Percentiles rank a stretch among this genome's conserved stretches.
Evolutionary conservation across 768 basidiomycete species (phyloP).

Genomic region (Cystofilobasidium bisporidii): DNA sequence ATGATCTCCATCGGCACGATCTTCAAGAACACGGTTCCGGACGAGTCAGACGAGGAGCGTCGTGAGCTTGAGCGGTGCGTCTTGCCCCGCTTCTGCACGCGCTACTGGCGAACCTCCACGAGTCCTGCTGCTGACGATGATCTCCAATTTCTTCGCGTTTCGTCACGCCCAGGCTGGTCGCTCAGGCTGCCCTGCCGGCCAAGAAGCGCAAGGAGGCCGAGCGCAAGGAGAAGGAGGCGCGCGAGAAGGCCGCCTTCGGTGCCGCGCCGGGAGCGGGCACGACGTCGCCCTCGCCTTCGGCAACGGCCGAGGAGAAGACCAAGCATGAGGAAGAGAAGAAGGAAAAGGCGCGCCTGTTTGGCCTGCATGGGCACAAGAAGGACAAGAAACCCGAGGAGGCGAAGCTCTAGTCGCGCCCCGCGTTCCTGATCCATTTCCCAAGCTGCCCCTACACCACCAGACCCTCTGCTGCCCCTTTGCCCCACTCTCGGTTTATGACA

Average conservation of each 20-base stretch:
- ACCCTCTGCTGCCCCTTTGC: no score
- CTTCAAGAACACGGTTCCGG: constrained; percentile 73
- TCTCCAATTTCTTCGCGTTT: no score
- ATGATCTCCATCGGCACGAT: constrained; percentile 80
- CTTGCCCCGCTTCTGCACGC: background rate
- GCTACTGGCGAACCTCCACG: no score
- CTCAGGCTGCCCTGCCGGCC: constrained; percentile 26
- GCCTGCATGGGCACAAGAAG: background rate
- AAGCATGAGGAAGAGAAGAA: constrained; percentile 10
- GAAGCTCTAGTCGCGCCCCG: constrained; percentile 17
- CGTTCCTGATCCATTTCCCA: no score
- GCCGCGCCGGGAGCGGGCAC: background rate
- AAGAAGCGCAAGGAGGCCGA: constrained; percentile 28
- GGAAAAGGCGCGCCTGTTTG: constrained; percentile 8
- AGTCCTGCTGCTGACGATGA: no score
- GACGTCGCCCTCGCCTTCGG: background rate
- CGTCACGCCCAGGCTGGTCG: constrained; percentile 28
- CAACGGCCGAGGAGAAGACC: constrained; percentile 1
- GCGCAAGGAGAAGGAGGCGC: constrained; percentile 13
- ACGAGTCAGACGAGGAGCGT: constrained; percentile 86
- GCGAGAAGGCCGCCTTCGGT: background rate
- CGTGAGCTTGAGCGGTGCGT: constrained; percentile 79
- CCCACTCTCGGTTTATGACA: no score
- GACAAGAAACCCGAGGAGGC: background rate
- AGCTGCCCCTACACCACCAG: background rate